Evolutionary conservation across 805 yeast genomes (phyloP).

Genomic region (Candida oleophila): DNA sequence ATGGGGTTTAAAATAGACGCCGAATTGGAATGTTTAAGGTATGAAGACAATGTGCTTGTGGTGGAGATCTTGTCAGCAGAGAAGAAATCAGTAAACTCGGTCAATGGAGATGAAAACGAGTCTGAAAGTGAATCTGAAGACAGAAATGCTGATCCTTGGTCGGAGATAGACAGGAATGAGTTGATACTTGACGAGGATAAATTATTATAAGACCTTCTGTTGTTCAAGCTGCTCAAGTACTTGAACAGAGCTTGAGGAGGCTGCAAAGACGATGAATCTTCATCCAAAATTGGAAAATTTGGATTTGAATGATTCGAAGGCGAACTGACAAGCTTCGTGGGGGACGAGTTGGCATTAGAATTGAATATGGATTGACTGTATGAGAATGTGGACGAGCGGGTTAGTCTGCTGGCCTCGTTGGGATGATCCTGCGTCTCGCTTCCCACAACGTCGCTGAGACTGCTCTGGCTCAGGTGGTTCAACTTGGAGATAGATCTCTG

Average conservation of each 20-base stretch:
- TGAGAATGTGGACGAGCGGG: constrained; percentile 27
- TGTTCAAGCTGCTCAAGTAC: constrained; percentile 8
- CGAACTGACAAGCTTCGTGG: constrained; percentile 6
- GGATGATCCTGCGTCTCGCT: no score
- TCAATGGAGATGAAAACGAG: constrained; percentile 22
- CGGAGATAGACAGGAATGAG: constrained; percentile 29
- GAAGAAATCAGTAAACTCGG: constrained; percentile 24
- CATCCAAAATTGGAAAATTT: constrained; percentile 9
- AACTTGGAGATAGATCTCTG: constrained; percentile 22
- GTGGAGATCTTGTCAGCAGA: constrained; percentile 7
- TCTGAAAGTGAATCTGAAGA: constrained; percentile 32
- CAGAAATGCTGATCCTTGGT: constrained; percentile 21
- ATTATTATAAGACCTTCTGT: constrained; percentile 14
- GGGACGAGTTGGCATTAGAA: constrained; percentile 11
- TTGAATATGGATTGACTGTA: constrained; percentile 19
- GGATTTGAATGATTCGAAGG: neutral
- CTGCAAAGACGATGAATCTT: constrained; percentile 17
- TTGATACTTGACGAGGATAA: constrained; percentile 25
- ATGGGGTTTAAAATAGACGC: constrained; percentile 11
- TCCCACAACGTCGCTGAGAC: constrained; percentile 1
- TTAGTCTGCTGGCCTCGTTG: constrained; percentile 12
- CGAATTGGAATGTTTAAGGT: neutral
- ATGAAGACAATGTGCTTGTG: neutral
- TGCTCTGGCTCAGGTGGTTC: neutral
- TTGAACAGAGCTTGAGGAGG: constrained; percentile 29